phyloP scores from a whole-genome alignment of 495 filamentous ascomycete genomes.

The Aspergillus saccharolyticus region DNA sequence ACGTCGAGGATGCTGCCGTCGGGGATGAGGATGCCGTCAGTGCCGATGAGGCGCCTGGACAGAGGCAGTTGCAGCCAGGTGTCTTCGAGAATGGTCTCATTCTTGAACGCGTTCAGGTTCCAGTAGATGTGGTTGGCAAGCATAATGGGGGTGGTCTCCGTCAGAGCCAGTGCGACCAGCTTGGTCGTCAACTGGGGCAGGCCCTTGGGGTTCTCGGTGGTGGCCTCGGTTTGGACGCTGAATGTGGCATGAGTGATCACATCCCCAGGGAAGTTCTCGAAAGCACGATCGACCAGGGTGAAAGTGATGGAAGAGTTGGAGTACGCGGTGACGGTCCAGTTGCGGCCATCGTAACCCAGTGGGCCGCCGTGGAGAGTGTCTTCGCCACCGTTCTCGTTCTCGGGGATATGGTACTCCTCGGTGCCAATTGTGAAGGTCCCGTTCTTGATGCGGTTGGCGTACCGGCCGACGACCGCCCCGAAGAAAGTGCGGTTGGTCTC shows the following conservation, averaged over 20 bases:
- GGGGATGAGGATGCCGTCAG: constrained; percentile 72
- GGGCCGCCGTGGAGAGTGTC: constrained; percentile 80
- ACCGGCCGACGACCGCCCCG: constrained; percentile 72
- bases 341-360: constrained; percentile 75
- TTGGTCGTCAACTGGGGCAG: constrained; percentile 43
- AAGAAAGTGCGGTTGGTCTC: constrained; percentile 69
- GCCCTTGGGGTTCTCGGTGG: constrained; percentile 35
- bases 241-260: constrained; percentile 75
- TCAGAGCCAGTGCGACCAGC: constrained; percentile 62
- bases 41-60: constrained; percentile 61
- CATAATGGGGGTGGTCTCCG: constrained; percentile 77
- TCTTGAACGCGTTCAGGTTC: constrained; percentile 81
- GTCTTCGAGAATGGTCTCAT: constrained; percentile 63
- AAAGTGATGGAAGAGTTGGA: constrained; percentile 70
- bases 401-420: constrained; percentile 53
- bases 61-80: constrained; percentile 67
- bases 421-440: constrained; percentile 71
- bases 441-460: constrained; percentile 86
- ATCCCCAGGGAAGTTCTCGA: constrained; percentile 75
- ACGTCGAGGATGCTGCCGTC: constrained; percentile 67
- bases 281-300: constrained; percentile 66
- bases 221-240: constrained; percentile 44
- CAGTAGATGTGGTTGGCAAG: constrained; percentile 81
- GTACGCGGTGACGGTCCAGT: constrained; percentile 71
- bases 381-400: constrained; percentile 66